phyloP scores from a whole-genome alignment of 208 protist genomes.

The Blechomonas ayalai region DNA sequence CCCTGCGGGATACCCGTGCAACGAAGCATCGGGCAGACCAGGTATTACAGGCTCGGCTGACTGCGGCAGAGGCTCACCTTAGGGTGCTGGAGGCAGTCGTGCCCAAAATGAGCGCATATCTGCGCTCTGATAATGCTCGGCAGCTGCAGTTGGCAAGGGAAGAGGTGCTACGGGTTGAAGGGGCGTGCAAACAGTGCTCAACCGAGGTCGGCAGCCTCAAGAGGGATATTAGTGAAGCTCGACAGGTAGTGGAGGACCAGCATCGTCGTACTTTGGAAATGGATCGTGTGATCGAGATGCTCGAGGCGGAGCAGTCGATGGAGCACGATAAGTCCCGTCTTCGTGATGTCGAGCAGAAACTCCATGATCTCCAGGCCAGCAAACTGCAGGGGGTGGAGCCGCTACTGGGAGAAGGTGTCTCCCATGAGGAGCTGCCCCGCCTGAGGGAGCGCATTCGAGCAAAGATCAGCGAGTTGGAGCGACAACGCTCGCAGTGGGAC shows the following conservation, averaged over 20 bases:
- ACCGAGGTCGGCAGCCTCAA: slow-evolving; percentile 20
- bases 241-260: slow-evolving; percentile 32
- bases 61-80: background rate
- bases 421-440: slow-evolving; percentile 22
- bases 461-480: slow-evolving; percentile 61
- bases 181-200: background rate
- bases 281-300: slow-evolving; percentile 26
- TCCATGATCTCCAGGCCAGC: slow-evolving; percentile 34
- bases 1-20: slow-evolving; percentile 6
- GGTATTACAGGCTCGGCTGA: background rate
- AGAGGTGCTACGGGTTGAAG: slow-evolving; percentile 15
- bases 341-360: slow-evolving; percentile 17
- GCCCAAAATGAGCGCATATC: slow-evolving; percentile 29
- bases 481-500: slow-evolving; percentile 54
- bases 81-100: slow-evolving; percentile 4
- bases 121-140: slow-evolving; percentile 8
- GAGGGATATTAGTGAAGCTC: slow-evolving; percentile 21
- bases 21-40: slow-evolving; percentile 8
- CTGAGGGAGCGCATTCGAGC: slow-evolving; percentile 65
- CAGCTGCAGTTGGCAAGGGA: slow-evolving; percentile 20
- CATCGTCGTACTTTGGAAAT: slow-evolving; percentile 25
- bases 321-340: slow-evolving; percentile 42
- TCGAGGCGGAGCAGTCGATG: slow-evolving; percentile 29
- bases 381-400: slow-evolving; percentile 25
- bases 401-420: slow-evolving; percentile 49